Base-by-base conservation (phyloP, 106 monocot species). In the Apostasia ramifera region DNA sequence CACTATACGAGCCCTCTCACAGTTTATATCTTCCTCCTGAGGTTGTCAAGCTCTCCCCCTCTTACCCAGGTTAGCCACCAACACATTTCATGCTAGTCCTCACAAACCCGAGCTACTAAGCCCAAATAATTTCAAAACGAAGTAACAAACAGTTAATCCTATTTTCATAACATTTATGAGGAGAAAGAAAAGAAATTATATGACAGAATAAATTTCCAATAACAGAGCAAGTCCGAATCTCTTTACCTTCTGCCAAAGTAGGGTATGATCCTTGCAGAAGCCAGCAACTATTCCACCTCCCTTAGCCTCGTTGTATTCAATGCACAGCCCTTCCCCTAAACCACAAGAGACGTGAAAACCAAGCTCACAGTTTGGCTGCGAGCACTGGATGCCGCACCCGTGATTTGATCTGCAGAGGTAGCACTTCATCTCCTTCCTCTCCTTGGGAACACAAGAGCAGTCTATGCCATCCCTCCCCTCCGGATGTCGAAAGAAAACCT, bases 341-440 rank as follows among this genome's bases (percentile, higher is more conserved):
- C 84, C 95, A 47, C 95, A 97, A 0, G 84, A 75, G 42, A 78
- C 92, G 57, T 97, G 95, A 66, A 97, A 92, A 8, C 74, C 91
- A 44, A 92, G 26, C 55, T 62, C 76, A 45, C 95, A 97, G 61
- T 74, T 80, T 26, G 84, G 74, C 79, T 97, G 86, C 1, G 95
- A 86, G 71, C 95, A 97, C 80, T 83, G 74, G 5, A 92, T 66
- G 3, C 76, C 89, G 53, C 95, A 97, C 40, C 95, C 95, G 4
- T 42, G 0, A 12, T 48, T 65, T 5, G 49, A 7, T 51, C 73
- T 81, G 63, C 95, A 97, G 15, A 89, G 39, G 47, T 74, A 92
- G 63, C 95, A 97, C 10, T 8, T 12, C 59, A 70, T 68, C 37
- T 56, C 44, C 79, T 78, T 75, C 40, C 92, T 74, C 71, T 51